These are phyloP conservation scores for Mycena pura DNA, from an alignment of 768 basidiomycete genomes.

Conservation along the genomic window DNA sequence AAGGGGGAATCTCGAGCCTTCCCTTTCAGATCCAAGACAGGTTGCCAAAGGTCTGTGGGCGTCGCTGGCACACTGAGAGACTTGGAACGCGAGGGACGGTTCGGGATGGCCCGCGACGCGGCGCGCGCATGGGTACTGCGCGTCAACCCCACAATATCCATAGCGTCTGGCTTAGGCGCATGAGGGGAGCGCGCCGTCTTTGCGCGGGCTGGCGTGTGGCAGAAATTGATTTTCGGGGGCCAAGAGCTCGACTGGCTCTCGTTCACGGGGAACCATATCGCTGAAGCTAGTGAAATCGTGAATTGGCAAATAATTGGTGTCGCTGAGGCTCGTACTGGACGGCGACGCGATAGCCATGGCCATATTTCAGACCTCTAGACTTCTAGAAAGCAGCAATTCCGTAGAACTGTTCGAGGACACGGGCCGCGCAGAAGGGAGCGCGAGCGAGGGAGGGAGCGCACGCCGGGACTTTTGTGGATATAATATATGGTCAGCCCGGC, in stretches of 20 bases:
- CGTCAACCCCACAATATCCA: constrained; percentile 1
- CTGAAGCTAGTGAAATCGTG: constrained; percentile 4
- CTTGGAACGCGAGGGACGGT: constrained; percentile 21
- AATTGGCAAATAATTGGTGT: not conserved
- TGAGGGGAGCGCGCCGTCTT: not conserved
- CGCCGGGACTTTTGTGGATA: not conserved
- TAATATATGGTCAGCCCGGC: not conserved
- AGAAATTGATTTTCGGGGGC: constrained; percentile 22
- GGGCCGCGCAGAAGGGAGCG: not conserved
- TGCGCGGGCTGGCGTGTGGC: not conserved
- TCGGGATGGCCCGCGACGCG: constrained; percentile 16
- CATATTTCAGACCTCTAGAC: not conserved
- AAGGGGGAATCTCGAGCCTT: not conserved
- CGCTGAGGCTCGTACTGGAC: constrained; percentile 7
- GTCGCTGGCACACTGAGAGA: constrained; percentile 19
- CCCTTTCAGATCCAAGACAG: constrained; percentile 1
- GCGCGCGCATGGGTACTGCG: constrained; percentile 9
- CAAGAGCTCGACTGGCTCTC: constrained; percentile 16
- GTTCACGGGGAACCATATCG: constrained; percentile 13
- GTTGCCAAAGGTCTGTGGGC: constrained; percentile 23
- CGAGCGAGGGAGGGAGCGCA: not conserved
- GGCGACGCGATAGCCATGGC: no score
- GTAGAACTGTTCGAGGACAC: not conserved
- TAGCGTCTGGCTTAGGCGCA: not conserved
- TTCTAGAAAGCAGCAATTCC: not conserved